These are phyloP conservation scores for Trichosanthes truncata DNA, from an alignment of 306 rosid species.

Conservation along the genomic window DNA sequence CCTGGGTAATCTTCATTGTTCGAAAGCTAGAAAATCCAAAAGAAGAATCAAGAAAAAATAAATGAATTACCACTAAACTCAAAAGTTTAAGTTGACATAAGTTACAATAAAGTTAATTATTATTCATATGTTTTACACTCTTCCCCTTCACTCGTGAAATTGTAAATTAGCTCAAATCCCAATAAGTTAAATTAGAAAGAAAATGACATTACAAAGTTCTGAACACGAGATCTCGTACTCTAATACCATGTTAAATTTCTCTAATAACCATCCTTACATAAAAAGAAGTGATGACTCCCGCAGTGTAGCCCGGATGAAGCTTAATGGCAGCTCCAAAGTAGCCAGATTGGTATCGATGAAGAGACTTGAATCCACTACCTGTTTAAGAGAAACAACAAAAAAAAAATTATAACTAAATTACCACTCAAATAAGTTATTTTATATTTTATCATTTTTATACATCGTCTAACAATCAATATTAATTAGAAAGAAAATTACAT, in stretches of 20 bases:
- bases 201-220: neutral
- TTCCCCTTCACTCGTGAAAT: neutral
- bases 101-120: neutral
- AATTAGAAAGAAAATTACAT: too few relatives aligned
- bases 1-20: constrained; percentile 68
- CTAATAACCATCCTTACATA: constrained; percentile 38
- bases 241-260: neutral
- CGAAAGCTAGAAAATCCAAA: constrained; percentile 45
- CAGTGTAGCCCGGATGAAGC: constrained; percentile 85
- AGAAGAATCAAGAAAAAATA: neutral
- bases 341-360: constrained; percentile 48
- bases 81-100: neutral
- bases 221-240: too few relatives aligned
- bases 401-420: neutral
- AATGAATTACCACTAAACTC: neutral
- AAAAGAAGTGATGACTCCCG: constrained; percentile 73
- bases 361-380: constrained; percentile 95
- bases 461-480: neutral
- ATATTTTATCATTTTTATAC: neutral
- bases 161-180: neutral
- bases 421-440: neutral
- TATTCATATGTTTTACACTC: neutral
- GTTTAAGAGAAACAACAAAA: neutral
- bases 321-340: constrained; percentile 69
- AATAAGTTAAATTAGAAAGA: neutral